Evolutionary conservation across 306 rosid species (phyloP), one percentile per base, ranked within the genome.

Genomic region (Fragaria vesca): DNA sequence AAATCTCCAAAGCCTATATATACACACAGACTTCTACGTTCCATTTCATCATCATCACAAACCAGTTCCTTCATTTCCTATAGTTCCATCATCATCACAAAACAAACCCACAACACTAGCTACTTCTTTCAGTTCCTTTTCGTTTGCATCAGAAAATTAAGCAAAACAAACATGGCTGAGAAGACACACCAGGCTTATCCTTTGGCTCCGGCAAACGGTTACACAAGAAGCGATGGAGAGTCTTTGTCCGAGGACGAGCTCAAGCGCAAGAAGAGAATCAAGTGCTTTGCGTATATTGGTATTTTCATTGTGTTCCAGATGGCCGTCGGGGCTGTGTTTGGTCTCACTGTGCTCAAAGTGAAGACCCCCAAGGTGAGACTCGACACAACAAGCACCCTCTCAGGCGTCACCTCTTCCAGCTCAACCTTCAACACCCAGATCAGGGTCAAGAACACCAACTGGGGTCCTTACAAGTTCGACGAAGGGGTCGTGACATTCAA

Each of bases 231-330:
- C 2, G 81, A 79, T 61, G 66, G 20, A 36, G 83, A 83, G n/a
- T 71, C 78, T 3, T 34, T 58, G 26, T 71, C 81, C 20, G 30
- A 48, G 0, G 51, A 61, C 8, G 81, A 78, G 69, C 76, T 78
- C 36, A 78, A 78, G 16, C 58, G 62, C 15, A 71, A 71, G 36
- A 78, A 78, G 71, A 55, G 71, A 34, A 78, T 71, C 28, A 78
- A 79, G 50, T 79, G 40, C 17, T 69, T 69, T 28, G 26, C 54
- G 0, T 79, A 79, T 38, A 38, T 72, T n/a, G 77, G 43, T 50
- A 54, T 66, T 8, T 80, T 84, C n/a, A n/a, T 40, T 54, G 79
- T 80, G 46, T 76, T 80, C 38, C 87, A 84, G 28, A 55, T 74
- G 17, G 62, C 63, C 4, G 63, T 58, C 28, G 10, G 9, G 21